Evolutionary conservation across 2,329 filamentous ascomycete species (phyloP), one percentile per base, ranked within the genome.

Genomic region (Claviceps citrina): DNA sequence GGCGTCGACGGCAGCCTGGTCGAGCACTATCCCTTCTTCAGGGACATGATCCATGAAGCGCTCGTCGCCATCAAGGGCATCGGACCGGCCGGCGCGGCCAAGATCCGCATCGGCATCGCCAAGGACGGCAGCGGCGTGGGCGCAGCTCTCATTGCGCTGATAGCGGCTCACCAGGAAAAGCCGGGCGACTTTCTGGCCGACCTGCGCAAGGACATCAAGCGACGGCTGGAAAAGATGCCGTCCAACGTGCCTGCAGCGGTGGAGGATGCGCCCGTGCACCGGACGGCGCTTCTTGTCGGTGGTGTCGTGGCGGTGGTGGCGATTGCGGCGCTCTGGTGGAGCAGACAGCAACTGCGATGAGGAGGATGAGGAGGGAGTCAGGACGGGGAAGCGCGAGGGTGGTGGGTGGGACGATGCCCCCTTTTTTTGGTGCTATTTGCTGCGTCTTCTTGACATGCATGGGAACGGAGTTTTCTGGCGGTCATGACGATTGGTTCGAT

Each of bases 1-100:
- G 91, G 91, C 52, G 89, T 96, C 2, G 91, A 98, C 56, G 91
- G 91, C 48, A 87, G 81, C 55, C 67, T 98, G 39, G 86, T 96
- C 2, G 91, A 96, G 61, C 91, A 93, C 64, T 96, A 96, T 60
- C 91, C 91, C 7, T 79, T 78, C 54, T 98, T 95, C 63, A 78
- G 91, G 48, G 79, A 82, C 42, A 82, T 91, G 66, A 81, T 96
- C 46, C 75, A 87, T 46, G 83, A 93, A 55, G 84, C 84, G 6
- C 68, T 96, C 43, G 66, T 77, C 37, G 76, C 75, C 41, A 76
- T 94, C 39, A 72, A 84, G 13, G 76, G 81, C 45, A 82, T 96
- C 51, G 89, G 89, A 4, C 64, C 68, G 34, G 66, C 72, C 42
- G 86, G 87, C 9, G 86, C 93, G 48, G 81, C 83, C 63, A 83